These are phyloP conservation scores for Rosa rugosa DNA, from an alignment of 306 rosid genomes.

Conservation along the genomic window DNA sequence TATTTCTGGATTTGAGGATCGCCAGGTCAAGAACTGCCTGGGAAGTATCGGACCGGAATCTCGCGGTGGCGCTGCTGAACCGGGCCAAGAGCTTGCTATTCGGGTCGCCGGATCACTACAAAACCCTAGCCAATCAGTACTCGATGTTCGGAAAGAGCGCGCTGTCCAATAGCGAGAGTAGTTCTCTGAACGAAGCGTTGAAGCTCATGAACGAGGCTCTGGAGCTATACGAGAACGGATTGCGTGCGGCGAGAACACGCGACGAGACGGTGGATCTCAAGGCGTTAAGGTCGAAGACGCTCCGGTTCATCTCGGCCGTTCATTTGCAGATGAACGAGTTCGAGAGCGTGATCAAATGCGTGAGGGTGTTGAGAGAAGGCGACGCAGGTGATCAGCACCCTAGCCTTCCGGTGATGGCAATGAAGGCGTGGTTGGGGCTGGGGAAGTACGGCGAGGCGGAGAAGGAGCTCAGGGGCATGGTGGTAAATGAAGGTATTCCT, in stretches of 20 bases:
- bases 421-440: slow-evolving; percentile 91
- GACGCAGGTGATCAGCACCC: slow-evolving; percentile 79
- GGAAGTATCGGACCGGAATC: slow-evolving; percentile 68
- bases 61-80: slow-evolving; percentile 63
- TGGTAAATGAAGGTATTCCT: slow-evolving; percentile 66
- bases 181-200: slow-evolving; percentile 54
- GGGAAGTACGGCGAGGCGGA: slow-evolving; percentile 75
- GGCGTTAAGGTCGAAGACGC: slow-evolving; percentile 59
- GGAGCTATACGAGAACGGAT: slow-evolving; percentile 74
- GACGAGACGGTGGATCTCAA: slow-evolving; percentile 52
- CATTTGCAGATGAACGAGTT: slow-evolving; percentile 83
- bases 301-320: slow-evolving; percentile 77
- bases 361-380: slow-evolving; percentile 75
- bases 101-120: slow-evolving; percentile 53
- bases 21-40: slow-evolving; percentile 84
- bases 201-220: slow-evolving; percentile 86
- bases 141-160: slow-evolving; percentile 58
- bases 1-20: slow-evolving; percentile 67
- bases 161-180: slow-evolving; percentile 44
- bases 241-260: slow-evolving; percentile 46
- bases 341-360: slow-evolving; percentile 83
- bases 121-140: slow-evolving; percentile 62
- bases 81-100: slow-evolving; percentile 68
- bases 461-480: slow-evolving; percentile 90
- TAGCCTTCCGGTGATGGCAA: slow-evolving; percentile 82